Base-by-base conservation (phyloP, 2,329 filamentous ascomycete species). In the Aureobasidium namibiae region DNA sequence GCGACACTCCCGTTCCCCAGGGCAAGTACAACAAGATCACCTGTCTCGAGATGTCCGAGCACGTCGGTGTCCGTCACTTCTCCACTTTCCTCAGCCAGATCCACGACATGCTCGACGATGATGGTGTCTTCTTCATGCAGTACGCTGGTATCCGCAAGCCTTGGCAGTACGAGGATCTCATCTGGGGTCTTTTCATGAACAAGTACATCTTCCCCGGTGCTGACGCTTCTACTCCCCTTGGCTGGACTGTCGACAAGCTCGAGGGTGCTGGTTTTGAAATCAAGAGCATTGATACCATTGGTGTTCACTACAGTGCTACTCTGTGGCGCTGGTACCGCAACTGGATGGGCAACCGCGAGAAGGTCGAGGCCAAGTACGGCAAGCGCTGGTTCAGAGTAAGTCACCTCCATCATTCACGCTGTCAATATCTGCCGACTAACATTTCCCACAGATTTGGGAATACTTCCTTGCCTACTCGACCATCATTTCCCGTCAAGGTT, bases 111-210 rank as follows among this genome's bases (percentile, higher is more conserved):
- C 85, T 97, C 58, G 90, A 96, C 63, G 94, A 97, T 66, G 91
- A 97, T 66, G 94, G 94, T 73, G 84, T 90, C 65, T 95, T 97
- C 80, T 96, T 94, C 83, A 82, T 97, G 62, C 94, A 97, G 76
- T 91, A 95, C 68, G 91, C 92, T 67, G 94, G 94, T 77, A 83
- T 99, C 63, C 88, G 94, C 67, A 95, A 95, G 80, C 80, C 82
- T 64, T 97, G 94, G 94, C 94, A 97, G 76, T 97, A 96, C 71
- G 92, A 97, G 80, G 92, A 97, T 77, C 83, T 96, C 54, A 89
- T 92, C 74, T 97, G 94, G 94, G 94, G 94, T 73, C 82, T 97
- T 48, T 97, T 96, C 83, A 95, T 97, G 91, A 97, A 97, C 86
- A 96, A 96, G 80, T 96, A 97, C 76, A 82, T 97, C 74, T 97